Percentiles rank a stretch among this genome's conserved stretches.
These are phyloP conservation scores for Sarocladiaceae sp. DNA, from an alignment of 2,329 filamentous ascomycete species.

Conservation along the genomic window DNA sequence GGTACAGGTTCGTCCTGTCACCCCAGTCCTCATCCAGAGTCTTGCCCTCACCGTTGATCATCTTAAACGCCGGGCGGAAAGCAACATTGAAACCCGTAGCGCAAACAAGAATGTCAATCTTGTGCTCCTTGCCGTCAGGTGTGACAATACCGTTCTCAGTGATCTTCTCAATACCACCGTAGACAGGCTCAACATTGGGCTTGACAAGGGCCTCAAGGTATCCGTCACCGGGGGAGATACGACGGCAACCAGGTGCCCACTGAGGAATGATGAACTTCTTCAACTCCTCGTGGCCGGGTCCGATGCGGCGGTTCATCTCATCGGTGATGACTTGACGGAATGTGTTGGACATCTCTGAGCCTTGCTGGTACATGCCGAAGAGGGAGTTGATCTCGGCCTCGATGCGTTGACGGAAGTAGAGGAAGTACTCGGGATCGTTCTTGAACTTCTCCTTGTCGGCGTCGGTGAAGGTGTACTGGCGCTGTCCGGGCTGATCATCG, in stretches of 20 bases:
- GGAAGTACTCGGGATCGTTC: slow-evolving; percentile 34
- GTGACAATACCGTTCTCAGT: slow-evolving; percentile 24
- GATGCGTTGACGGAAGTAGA: slow-evolving; percentile 37
- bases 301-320: slow-evolving; percentile 38
- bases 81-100: slow-evolving; percentile 35
- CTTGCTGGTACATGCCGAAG: slow-evolving; percentile 37
- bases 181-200: slow-evolving; percentile 39
- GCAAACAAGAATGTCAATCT: slow-evolving; percentile 30
- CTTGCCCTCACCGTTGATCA: slow-evolving; percentile 26
- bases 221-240: slow-evolving; percentile 36
- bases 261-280: slow-evolving; percentile 35
- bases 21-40: slow-evolving; percentile 41
- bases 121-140: slow-evolving; percentile 23
- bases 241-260: slow-evolving; percentile 39
- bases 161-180: slow-evolving; percentile 31
- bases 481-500: slow-evolving; percentile 26
- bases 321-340: slow-evolving; percentile 34
- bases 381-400: slow-evolving; percentile 37
- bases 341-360: slow-evolving; percentile 32
- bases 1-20: slow-evolving; percentile 34
- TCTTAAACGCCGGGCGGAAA: slow-evolving; percentile 38
- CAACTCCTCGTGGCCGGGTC: slow-evolving; percentile 34
- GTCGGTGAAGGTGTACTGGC: slow-evolving; percentile 35
- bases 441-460: slow-evolving; percentile 33
- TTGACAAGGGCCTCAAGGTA: slow-evolving; percentile 37